Evolutionary conservation across 78 protist genomes (phyloP), one percentile per base, ranked within the genome.

Genomic region (Dictyostelium citrinum): DNA sequence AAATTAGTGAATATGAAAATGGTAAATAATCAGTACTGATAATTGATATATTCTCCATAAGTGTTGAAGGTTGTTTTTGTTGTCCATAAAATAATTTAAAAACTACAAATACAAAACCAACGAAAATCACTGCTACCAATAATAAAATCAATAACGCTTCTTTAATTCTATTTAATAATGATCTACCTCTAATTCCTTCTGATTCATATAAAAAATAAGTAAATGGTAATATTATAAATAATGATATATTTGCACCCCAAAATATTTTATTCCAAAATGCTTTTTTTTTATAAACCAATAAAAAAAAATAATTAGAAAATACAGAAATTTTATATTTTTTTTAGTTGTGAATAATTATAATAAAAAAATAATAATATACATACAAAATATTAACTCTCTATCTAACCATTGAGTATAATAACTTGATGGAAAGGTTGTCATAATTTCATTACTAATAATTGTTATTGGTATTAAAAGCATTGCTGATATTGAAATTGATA

Each of bases 191-290:
- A 12, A 86, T 60, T 27, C 84, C 84, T 31, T 86, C 92, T 0
- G 92, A 67, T 61, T 86, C 92, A 51, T 86, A 86, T 39, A 58
- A 86, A 45, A 86, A 86, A 45, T 86, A 86, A 2, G 92, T 80
- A 77, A 86, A 86, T 55, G 92, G 92, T 77, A 86, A 31, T 27
- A 86, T 86, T 39, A 86, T 58, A 86, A 86, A 86, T 45, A 86
- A 77, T 58, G 92, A 86, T 76, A 86, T 86, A 45, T 86, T 86
- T 20, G 92, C 83, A 7, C 92, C 92, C 92, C 92, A 86, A 77
- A 86, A 86, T 61, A 86, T 86, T 43, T 86, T 86, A 60, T 86
- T 86, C 92, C 92, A 86, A 64, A 86, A 77, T 64, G 92, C 92
- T 85, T 43, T 43, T 43, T 43, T 43, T 43, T 43, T 43, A 43